Evolutionary conservation across 2,329 filamentous ascomycete species (phyloP), one percentile per base, ranked within the genome.

Genomic region (Trichoderma arundinaceum): DNA sequence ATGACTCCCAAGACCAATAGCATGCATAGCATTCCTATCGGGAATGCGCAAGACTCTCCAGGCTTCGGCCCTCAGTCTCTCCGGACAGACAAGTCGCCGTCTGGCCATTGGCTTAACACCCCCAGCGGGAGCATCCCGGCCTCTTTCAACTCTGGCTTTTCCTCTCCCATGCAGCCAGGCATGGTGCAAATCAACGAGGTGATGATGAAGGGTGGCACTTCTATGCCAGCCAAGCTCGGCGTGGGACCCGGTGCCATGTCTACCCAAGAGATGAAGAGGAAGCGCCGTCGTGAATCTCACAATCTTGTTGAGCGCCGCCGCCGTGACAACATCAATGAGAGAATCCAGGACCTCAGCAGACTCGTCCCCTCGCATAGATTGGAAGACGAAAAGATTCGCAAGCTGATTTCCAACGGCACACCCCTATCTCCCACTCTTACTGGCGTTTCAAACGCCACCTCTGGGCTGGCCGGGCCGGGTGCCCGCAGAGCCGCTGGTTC

Each of bases 281-380:
- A 94, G 77, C 87, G 94, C 67, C 88, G 95, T 67, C 87, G 95
- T 44, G 95, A 97, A 74, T 98, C 94, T 1, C 95, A 99, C 81
- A 98, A 99, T 75, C 84, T 96, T 44, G 95, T 99, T 10, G 95
- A 99, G 81, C 92, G 95, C 65, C 90, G 95, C 59, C 90, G 95
- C 68, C 88, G 95, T 68, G 95, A 98, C 80, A 98, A 98, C 76
- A 99, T 99, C 83, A 99, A 99, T 72, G 95, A 99, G 79, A 89
- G 95, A 49, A 99, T 99, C 69, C 94, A 98, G 74, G 95, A 99
- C 74, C 85, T 99, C 7, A 97, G 94, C 74, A 92, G 93, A 72
- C 86, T 99, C 17, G 94, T 99, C 2, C 95, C 95, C 28, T 85
- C 90, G 67, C 95, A 99, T 77, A 89, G 95, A 67, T 84, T 99